Conservation (phyloP, 2,329 filamentous ascomycete genomes). For the Diplodia scrobiculata region DNA sequence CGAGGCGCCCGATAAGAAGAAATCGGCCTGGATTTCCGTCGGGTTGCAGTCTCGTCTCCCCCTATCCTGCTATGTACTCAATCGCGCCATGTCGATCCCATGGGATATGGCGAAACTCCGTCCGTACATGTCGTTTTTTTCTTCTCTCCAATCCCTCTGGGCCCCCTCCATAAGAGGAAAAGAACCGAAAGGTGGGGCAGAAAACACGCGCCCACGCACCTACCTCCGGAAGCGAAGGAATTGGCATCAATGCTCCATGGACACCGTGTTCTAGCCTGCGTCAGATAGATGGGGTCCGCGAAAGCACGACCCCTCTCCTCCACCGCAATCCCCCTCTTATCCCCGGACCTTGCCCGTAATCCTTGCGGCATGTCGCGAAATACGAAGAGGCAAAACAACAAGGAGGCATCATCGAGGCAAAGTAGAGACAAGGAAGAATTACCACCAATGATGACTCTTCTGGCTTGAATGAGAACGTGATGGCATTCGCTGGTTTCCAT, state of each 20-base stretch:
- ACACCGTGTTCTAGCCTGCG: slow-evolving; percentile 5
- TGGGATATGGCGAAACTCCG: neutral
- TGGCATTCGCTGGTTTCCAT: neutral
- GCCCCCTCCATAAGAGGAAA: neutral
- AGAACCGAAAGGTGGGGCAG: neutral
- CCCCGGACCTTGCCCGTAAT: neutral
- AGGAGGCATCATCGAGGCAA: neutral
- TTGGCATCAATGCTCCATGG: neutral
- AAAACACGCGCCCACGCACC: neutral
- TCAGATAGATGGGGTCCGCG: neutral
- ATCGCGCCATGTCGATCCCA: neutral
- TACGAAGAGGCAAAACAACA: neutral
- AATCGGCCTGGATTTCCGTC: neutral
- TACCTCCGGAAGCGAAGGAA: neutral
- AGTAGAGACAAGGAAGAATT: neutral
- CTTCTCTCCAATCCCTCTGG: neutral
- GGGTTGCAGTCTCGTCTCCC: too few relatives aligned
- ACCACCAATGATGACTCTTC: neutral
- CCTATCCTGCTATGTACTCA: too few relatives aligned
- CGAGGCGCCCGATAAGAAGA: neutral
- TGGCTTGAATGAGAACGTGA: neutral
- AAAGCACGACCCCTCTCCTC: neutral
- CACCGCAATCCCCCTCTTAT: neutral
- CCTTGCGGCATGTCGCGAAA: neutral
- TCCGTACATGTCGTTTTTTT: neutral